Percentiles rank a stretch among this genome's conserved stretches.
Evolutionary conservation across 208 protist genomes (phyloP).

Genomic region (Trypanosoma vivax): DNA sequence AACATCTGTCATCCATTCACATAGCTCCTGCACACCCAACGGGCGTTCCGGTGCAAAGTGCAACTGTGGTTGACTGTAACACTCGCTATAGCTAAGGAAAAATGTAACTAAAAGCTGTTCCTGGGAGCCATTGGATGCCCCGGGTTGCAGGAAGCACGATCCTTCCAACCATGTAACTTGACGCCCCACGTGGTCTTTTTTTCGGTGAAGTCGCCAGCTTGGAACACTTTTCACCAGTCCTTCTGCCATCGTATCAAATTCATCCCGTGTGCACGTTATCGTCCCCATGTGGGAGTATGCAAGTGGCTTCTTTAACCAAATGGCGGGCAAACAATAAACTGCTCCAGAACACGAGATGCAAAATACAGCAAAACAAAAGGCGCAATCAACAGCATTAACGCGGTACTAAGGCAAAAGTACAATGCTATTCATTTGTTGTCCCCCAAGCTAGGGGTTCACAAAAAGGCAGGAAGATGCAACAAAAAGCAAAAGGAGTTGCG

Average conservation of each 20-base stretch:
- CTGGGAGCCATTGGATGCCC: background rate
- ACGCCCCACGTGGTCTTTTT: constrained; percentile 14
- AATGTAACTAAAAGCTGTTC: constrained; percentile 15
- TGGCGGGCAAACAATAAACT: too few relatives aligned
- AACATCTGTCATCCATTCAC: constrained; percentile 16
- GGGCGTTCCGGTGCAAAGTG: constrained; percentile 26
- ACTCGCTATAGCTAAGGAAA: constrained; percentile 25
- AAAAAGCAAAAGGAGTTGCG: too few relatives aligned
- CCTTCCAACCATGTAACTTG: constrained; percentile 12
- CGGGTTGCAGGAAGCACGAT: constrained; percentile 1
- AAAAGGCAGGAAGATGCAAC: too few relatives aligned
- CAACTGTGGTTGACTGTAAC: constrained; percentile 33
- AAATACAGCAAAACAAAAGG: background rate
- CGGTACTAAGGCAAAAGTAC: too few relatives aligned
- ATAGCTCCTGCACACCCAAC: constrained; percentile 16
- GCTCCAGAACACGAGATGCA: too few relatives aligned
- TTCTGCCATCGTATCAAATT: constrained; percentile 20
- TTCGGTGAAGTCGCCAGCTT: constrained; percentile 9
- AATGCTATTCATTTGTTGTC: too few relatives aligned
- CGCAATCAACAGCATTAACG: too few relatives aligned
- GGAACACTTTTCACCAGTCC: background rate
- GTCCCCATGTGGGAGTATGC: too few relatives aligned
- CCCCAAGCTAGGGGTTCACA: too few relatives aligned
- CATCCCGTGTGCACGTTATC: constrained; percentile 22
- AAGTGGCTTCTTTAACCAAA: too few relatives aligned